Evolutionary conservation across 176 grass and related monocot species (phyloP).

Genomic region (Paspalum vaginatum): DNA sequence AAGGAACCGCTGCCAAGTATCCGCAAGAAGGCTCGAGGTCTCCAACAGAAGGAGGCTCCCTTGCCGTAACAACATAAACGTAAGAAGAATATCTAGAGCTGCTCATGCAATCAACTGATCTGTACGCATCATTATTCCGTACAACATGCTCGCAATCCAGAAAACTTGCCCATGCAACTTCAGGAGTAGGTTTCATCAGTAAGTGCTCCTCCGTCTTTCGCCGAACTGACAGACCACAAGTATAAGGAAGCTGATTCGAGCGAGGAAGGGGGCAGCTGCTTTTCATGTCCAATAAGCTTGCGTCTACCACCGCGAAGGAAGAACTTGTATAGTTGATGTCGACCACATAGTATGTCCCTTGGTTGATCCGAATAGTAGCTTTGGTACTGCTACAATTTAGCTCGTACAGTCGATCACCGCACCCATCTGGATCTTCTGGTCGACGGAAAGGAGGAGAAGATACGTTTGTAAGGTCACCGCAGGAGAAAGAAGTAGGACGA

Average conservation of each 20-base stretch:
- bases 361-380: conserved; percentile 19
- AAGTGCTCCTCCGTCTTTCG: no score
- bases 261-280: conserved; percentile 10
- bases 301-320: conserved; percentile 1
- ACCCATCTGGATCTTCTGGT: conserved; percentile 8
- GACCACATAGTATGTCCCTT: conserved; percentile 24
- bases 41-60: no score
- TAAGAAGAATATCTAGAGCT: background rate
- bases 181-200: background rate
- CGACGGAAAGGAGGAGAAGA: conserved; percentile 35
- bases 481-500: conserved; percentile 38
- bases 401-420: background rate
- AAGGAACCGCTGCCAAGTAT: conserved; percentile 26
- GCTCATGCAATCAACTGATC: conserved; percentile 19
- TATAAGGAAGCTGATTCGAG: background rate
- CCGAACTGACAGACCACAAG: background rate
- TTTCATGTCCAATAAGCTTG: background rate
- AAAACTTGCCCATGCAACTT: background rate
- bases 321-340: conserved; percentile 22
- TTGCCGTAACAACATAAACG: no score
- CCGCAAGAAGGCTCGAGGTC: conserved; percentile 33
- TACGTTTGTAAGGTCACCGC: conserved; percentile 7
- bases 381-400: conserved; percentile 15
- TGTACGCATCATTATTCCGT: background rate
- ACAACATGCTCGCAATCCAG: background rate